These are phyloP conservation scores for Fusarium sambucinum DNA, from an alignment of 2,329 filamentous ascomycete species.

Conservation along the genomic window DNA sequence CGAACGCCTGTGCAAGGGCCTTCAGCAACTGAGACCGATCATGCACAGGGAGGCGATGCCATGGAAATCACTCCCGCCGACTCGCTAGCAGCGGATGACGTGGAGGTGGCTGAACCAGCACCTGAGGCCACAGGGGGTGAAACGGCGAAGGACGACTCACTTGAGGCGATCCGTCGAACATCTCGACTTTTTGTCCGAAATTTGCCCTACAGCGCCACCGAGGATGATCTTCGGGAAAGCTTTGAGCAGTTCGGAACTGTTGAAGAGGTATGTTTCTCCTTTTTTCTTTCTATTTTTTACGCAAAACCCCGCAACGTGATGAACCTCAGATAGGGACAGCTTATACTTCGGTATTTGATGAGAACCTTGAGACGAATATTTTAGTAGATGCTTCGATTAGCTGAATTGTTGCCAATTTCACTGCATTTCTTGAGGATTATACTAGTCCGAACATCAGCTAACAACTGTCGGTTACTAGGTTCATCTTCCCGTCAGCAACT, in stretches of 20 bases:
- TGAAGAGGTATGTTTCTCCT: constrained; percentile 80
- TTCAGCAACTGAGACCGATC: constrained; percentile 28
- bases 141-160: constrained; percentile 45
- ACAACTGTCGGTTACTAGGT: constrained; percentile 69
- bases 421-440: constrained; percentile 39
- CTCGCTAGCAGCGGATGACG: constrained; percentile 32
- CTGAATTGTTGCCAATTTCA: constrained; percentile 67
- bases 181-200: constrained; percentile 90
- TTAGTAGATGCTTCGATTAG: constrained; percentile 99
- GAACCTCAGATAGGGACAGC: constrained; percentile 99
- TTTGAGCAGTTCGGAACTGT: constrained; percentile 81
- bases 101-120: constrained; percentile 45
- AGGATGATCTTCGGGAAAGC: constrained; percentile 78
- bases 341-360: constrained; percentile 95
- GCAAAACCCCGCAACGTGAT: constrained; percentile 73
- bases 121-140: constrained; percentile 43
- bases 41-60: constrained; percentile 32
- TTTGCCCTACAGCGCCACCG: constrained; percentile 81
- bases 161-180: constrained; percentile 71
- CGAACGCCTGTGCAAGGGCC: constrained; percentile 38
- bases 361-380: constrained; percentile 89
- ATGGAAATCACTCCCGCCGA: constrained; percentile 30
- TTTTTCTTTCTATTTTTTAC: constrained; percentile 24
- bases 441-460: constrained; percentile 43
- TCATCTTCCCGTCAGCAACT: constrained; percentile 81